These are phyloP conservation scores for Rubroshorea leprosula DNA, from an alignment of 345 rosid species.

Conservation along the genomic window DNA sequence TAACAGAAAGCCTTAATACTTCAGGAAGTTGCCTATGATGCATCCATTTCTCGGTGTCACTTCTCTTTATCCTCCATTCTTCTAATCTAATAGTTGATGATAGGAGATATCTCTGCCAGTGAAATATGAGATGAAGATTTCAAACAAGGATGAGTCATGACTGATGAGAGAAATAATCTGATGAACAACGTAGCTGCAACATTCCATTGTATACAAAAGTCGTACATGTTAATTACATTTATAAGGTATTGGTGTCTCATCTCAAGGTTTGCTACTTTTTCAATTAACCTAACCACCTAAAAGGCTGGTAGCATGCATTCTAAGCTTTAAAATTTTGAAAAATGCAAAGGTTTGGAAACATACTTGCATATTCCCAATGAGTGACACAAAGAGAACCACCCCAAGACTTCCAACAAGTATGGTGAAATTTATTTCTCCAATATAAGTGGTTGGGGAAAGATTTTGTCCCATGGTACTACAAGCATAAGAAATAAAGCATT, in stretches of 20 bases:
- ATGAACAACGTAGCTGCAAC: no score
- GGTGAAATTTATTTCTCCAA: conserved; percentile 71
- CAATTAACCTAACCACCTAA: no score
- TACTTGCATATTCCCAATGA: conserved; percentile 95
- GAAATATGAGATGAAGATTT: no score
- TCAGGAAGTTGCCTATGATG: conserved; percentile 79
- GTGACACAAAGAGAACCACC: conserved; percentile 81
- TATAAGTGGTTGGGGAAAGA: conserved; percentile 68
- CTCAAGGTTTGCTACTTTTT: no score
- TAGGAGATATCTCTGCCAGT: conserved; percentile 82
- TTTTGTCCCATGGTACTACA: conserved; percentile 81
- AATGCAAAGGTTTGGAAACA: no score
- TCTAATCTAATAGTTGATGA: conserved; percentile 75
- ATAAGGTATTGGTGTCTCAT: no score
- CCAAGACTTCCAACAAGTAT: conserved; percentile 71
- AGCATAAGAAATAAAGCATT: not conserved
- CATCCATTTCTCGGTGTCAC: conserved; percentile 97
- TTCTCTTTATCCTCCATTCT: conserved; percentile 90
- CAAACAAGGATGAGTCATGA: not conserved
- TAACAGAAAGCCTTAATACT: conserved; percentile 53
- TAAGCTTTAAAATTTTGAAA: no score
- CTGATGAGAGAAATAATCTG: no score
- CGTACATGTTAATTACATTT: no score
- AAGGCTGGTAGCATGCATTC: no score
- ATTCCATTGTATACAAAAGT: no score